Conservation (phyloP, 768 basidiomycete genomes). For the Phlebiopsis flavidoalba region DNA sequence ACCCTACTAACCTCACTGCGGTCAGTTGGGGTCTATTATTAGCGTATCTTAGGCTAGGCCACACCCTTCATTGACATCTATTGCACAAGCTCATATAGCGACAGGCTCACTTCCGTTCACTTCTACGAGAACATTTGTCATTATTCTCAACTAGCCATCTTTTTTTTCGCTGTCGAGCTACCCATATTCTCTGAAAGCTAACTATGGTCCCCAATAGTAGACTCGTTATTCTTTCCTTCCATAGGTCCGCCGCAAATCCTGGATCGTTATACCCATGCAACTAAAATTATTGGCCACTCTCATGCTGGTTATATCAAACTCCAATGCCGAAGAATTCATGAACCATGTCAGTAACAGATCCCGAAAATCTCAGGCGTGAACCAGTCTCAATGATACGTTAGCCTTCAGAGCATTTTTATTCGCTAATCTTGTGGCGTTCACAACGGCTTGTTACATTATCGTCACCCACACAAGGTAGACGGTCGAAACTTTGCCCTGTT, state of each 20-base stretch:
- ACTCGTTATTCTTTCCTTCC: slow-evolving; percentile 76
- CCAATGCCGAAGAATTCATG: slow-evolving; percentile 70
- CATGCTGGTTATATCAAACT: slow-evolving; percentile 75
- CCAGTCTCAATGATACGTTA: slow-evolving; percentile 27
- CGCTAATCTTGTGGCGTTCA: slow-evolving; percentile 83
- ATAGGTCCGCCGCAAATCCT: slow-evolving; percentile 95
- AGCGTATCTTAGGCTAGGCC: too few species aligned
- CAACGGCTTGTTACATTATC: slow-evolving; percentile 89
- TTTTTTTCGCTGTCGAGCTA: slow-evolving; percentile 93
- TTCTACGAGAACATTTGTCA: slow-evolving; percentile 90
- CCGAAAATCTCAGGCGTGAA: slow-evolving; percentile 1
- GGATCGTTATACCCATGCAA: slow-evolving; percentile 99
- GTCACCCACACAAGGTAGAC: slow-evolving; percentile 94
- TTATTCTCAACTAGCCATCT: slow-evolving; percentile 95
- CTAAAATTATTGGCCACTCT: slow-evolving; percentile 78
- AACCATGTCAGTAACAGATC: slow-evolving; percentile 52
- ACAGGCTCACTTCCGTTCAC: slow-evolving; percentile 93
- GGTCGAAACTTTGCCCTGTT: slow-evolving; percentile 14
- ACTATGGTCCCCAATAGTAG: slow-evolving; percentile 97
- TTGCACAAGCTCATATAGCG: slow-evolving; percentile 1
- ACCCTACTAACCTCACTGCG: not conserved
- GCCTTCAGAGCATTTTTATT: slow-evolving; percentile 76
- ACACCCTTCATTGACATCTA: not conserved
- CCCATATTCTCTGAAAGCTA: slow-evolving; percentile 94
- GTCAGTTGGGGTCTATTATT: slow-evolving; percentile 84